Base-by-base conservation (phyloP, 1,284 basidiomycete genomes). In the Hemileia vastatrix region DNA sequence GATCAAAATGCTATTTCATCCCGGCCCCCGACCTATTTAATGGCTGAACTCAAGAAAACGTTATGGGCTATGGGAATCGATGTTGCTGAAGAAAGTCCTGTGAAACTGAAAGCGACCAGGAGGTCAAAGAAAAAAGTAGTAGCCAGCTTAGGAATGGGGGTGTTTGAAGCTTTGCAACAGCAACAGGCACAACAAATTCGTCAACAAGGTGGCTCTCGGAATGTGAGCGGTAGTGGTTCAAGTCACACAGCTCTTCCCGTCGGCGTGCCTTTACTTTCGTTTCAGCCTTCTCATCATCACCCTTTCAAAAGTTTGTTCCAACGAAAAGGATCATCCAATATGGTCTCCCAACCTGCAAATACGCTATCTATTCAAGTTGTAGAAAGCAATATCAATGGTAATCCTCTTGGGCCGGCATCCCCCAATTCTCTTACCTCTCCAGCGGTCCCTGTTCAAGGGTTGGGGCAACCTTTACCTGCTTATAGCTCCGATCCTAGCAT, bases 1-100 rank as follows among this genome's bases (percentile, higher is more conserved):
- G 94, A 97, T 76, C 87, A 90, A 72, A 86, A 86, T 21, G 94
- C 87, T 44, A 83, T 97, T 67, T 95, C 93, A 6, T 89, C 86
- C 5, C 82, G 84, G 18, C 80, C 85, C 13, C 93, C 94, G 11
- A 82, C 84, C 4, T 87, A 90, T 66, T 90, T 97, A 48, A 89
- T 98, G 80, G 82, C 81, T 64, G 87, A 92, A 73, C 83, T 97
- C 36, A 81, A 83, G 68, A 80, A 81, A 64, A 87, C 92, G 15
- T 80, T 98, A 62, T 82, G 85, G 69, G 83, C 82, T 47, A 93
- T 98, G 90, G 95, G 94, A 21, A 81, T 98, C 63, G 90, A 94
- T 53, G 81, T 93, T 67, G 84, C 87, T 71, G 79, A 84, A 53
- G 92, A 96, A 79, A 86, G 83, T 67, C 88, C 91, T 72, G 95